Evolutionary conservation across 257 asterid genomes (phyloP).

Genomic region (Buddleja alternifolia): DNA sequence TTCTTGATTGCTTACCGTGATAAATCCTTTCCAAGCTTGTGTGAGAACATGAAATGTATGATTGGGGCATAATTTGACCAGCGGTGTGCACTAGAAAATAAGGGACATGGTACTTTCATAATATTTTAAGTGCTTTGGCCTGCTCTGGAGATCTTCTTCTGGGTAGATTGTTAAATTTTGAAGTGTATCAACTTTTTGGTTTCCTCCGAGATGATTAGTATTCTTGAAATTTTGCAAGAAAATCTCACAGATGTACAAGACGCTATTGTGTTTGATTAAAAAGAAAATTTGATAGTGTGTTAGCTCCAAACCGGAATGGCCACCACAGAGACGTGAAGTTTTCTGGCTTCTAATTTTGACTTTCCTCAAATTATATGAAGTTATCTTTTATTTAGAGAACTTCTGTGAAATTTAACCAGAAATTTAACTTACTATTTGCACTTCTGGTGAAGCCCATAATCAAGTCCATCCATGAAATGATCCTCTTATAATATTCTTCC

Average conservation of each 20-base stretch:
- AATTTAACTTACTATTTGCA: too few relatives aligned
- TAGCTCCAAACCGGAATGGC: conserved; percentile 15
- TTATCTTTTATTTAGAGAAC: too few relatives aligned
- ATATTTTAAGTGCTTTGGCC: conserved; percentile 12
- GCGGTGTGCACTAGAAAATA: conserved; percentile 1
- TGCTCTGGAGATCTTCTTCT: not conserved
- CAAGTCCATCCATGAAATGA: too few relatives aligned
- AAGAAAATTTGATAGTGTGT: not conserved
- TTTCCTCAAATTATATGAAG: too few relatives aligned
- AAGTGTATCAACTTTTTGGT: too few relatives aligned
- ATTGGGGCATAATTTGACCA: not conserved
- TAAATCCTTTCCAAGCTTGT: not conserved
- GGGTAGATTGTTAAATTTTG: conserved; percentile 1
- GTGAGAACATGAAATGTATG: conserved; percentile 9
- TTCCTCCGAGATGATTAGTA: not conserved
- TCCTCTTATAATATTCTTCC: not conserved
- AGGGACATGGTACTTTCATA: not conserved
- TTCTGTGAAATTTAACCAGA: too few relatives aligned
- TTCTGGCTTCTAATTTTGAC: too few relatives aligned
- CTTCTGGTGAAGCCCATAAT: too few relatives aligned
- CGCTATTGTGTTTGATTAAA: not conserved
- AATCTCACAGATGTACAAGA: not conserved
- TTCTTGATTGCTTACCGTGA: not conserved
- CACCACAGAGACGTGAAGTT: too few relatives aligned
- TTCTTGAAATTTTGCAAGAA: not conserved